Percentiles rank a stretch among this genome's conserved stretches.
Conservation (phyloP, 129 eudicot genomes). For the Chrysanthemum makinoi region DNA sequence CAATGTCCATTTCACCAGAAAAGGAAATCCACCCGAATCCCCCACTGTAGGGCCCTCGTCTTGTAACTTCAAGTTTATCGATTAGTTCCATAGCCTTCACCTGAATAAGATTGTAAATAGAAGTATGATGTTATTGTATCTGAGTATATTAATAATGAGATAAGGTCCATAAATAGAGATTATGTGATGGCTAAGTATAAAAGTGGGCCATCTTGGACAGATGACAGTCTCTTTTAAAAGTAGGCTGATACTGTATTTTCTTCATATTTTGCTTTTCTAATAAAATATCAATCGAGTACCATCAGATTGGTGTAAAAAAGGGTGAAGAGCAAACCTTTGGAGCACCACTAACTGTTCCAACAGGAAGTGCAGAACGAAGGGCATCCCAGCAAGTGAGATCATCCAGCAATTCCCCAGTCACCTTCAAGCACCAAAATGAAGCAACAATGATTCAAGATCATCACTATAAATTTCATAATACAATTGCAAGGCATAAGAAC, state of each 20-base stretch:
- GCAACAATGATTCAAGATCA: neutral
- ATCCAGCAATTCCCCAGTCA: constrained; percentile 68
- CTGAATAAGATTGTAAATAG: constrained; percentile 28
- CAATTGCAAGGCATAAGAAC: neutral
- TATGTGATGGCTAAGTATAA: too few relatives aligned
- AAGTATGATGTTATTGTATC: neutral
- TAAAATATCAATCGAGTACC: too few relatives aligned
- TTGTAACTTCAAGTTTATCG: constrained; percentile 62
- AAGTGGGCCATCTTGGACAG: too few relatives aligned
- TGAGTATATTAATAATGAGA: too few relatives aligned
- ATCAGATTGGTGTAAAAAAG: neutral
- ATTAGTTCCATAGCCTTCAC: constrained; percentile 91
- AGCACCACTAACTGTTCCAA: constrained; percentile 88
- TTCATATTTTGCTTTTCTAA: too few relatives aligned
- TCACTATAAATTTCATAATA: neutral
- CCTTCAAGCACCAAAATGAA: constrained; percentile 42
- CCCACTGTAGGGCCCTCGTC: constrained; percentile 92
- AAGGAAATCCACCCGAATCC: constrained; percentile 84
- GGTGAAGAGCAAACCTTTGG: constrained; percentile 61
- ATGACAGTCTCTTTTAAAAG: too few relatives aligned
- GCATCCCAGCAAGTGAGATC: constrained; percentile 84
- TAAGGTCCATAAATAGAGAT: neutral
- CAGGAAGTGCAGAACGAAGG: constrained; percentile 81
- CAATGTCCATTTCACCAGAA: constrained; percentile 78
- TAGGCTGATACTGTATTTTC: too few relatives aligned